Evolutionary conservation across 345 rosid genomes (phyloP).

Genomic region (Aegle marmelos): DNA sequence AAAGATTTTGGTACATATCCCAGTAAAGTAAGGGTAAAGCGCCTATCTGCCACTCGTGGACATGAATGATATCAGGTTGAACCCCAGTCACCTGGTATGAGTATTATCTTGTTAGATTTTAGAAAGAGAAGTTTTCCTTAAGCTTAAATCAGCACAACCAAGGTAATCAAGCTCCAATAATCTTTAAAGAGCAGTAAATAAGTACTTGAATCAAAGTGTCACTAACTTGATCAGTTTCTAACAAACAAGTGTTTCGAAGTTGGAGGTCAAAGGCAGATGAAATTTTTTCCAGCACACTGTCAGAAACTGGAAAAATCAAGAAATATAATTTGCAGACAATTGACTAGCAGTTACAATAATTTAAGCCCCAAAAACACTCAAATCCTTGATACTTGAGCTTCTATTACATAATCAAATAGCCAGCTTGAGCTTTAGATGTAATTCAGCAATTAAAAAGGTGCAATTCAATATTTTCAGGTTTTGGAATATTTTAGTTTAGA

Average conservation of each 20-base stretch:
- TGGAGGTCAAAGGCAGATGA: background rate
- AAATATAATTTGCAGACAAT: background rate
- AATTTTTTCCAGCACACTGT: constrained; percentile 1
- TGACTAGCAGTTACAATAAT: background rate
- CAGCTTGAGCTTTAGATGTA: background rate
- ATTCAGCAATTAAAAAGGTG: background rate
- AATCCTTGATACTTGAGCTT: background rate
- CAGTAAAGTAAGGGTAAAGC: constrained; percentile 57
- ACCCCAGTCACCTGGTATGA: constrained; percentile 41
- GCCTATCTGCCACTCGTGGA: constrained; percentile 63
- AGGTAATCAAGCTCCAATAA: constrained; percentile 4
- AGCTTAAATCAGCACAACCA: background rate
- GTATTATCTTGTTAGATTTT: constrained; percentile 7
- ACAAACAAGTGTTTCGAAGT: background rate
- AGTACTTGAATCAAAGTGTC: constrained; percentile 3
- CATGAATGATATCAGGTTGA: constrained; percentile 60
- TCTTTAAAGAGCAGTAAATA: constrained; percentile 1
- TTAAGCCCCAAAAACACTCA: background rate
- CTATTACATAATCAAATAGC: background rate
- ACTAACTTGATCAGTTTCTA: constrained; percentile 4
- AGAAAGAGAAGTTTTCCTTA: background rate
- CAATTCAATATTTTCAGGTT: background rate
- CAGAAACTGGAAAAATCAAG: background rate
- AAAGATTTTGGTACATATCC: constrained; percentile 53
- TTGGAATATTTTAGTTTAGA: background rate